phyloP scores from a whole-genome alignment of 2,329 filamentous ascomycete genomes.

The Alternaria sp. region DNA sequence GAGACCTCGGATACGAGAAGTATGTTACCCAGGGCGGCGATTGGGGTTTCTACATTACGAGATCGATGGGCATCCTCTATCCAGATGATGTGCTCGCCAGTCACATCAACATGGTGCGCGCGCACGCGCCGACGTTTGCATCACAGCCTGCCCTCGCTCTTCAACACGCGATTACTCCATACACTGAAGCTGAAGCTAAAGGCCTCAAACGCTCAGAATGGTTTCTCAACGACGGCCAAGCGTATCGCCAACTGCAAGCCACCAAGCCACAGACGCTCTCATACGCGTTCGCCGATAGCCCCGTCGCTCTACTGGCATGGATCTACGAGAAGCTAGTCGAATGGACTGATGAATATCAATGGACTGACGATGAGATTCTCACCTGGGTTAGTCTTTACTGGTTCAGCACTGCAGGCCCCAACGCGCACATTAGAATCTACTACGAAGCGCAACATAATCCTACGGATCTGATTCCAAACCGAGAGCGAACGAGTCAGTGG shows the following conservation, averaged over 20 bases:
- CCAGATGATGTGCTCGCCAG: slow-evolving; percentile 65
- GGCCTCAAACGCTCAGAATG: slow-evolving; percentile 64
- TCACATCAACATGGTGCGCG: slow-evolving; percentile 69
- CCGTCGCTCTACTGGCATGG: slow-evolving; percentile 76
- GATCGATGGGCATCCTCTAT: slow-evolving; percentile 67
- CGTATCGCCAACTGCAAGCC: slow-evolving; percentile 67
- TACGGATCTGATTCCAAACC: slow-evolving; percentile 34
- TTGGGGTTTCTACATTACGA: slow-evolving; percentile 73
- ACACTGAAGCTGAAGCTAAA: slow-evolving; percentile 60
- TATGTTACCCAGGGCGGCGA: slow-evolving; percentile 70
- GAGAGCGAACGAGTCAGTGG: slow-evolving; percentile 53
- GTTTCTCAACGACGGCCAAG: slow-evolving; percentile 66
- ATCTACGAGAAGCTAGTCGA: slow-evolving; percentile 82
- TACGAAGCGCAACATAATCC: slow-evolving; percentile 67
- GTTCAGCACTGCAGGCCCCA: slow-evolving; percentile 74
- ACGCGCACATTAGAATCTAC: slow-evolving; percentile 74
- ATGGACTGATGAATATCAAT: slow-evolving; percentile 76
- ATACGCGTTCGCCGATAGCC: slow-evolving; percentile 73
- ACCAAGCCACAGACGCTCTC: slow-evolving; percentile 78
- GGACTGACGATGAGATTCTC: slow-evolving; percentile 78
- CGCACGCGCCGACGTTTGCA: slow-evolving; percentile 49
- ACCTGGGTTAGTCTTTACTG: slow-evolving; percentile 79
- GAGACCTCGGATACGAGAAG: slow-evolving; percentile 69
- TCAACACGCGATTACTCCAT: slow-evolving; percentile 64
- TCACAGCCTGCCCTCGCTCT: slow-evolving; percentile 66